Percentiles rank a stretch among this genome's conserved stretches.
These are phyloP conservation scores for Aphanocladium album DNA, from an alignment of 2,329 filamentous ascomycete genomes.

Conservation along the genomic window DNA sequence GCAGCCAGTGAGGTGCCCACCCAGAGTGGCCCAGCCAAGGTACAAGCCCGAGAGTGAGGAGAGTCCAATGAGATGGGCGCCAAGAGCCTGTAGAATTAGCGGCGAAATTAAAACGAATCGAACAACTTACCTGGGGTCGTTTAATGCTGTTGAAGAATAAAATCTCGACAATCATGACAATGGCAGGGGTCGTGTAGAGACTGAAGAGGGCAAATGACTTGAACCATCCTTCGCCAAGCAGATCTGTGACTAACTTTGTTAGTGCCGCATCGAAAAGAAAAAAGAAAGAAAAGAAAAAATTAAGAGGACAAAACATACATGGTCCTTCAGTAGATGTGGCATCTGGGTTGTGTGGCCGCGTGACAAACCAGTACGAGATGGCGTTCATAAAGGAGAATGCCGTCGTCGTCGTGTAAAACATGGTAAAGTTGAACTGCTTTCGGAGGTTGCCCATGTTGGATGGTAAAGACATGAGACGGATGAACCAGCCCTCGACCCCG, in stretches of 20 bases:
- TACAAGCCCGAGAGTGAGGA: slow-evolving; percentile 39
- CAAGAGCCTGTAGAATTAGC: slow-evolving; percentile 34
- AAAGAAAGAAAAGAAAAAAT: background rate
- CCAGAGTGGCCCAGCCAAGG: slow-evolving; percentile 45
- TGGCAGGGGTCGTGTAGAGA: slow-evolving; percentile 38
- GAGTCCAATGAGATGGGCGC: slow-evolving; percentile 38
- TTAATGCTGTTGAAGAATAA: slow-evolving; percentile 50
- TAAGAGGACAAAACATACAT: slow-evolving; percentile 11
- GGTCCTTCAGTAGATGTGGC: slow-evolving; percentile 14
- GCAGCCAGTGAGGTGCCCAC: slow-evolving; percentile 40
- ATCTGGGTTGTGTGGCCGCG: slow-evolving; percentile 25
- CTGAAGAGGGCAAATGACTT: slow-evolving; percentile 42
- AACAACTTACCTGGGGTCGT: slow-evolving; percentile 38
- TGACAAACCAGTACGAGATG: slow-evolving; percentile 45
- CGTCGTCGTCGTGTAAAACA: slow-evolving; percentile 44
- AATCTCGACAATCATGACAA: slow-evolving; percentile 42
- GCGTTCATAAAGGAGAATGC: slow-evolving; percentile 47
- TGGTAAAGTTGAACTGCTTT: slow-evolving; percentile 43
- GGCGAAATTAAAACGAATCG: rapidly evolving
- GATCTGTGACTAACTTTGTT: slow-evolving; percentile 36
- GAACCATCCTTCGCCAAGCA: slow-evolving; percentile 45
- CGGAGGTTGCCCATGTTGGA: slow-evolving; percentile 34
- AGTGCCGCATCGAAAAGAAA: background rate
- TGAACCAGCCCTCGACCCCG: slow-evolving; percentile 30
- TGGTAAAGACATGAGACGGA: slow-evolving; percentile 42